These are phyloP conservation scores for Aureobasidium musti DNA, from an alignment of 2,329 filamentous ascomycete genomes.

Conservation along the genomic window DNA sequence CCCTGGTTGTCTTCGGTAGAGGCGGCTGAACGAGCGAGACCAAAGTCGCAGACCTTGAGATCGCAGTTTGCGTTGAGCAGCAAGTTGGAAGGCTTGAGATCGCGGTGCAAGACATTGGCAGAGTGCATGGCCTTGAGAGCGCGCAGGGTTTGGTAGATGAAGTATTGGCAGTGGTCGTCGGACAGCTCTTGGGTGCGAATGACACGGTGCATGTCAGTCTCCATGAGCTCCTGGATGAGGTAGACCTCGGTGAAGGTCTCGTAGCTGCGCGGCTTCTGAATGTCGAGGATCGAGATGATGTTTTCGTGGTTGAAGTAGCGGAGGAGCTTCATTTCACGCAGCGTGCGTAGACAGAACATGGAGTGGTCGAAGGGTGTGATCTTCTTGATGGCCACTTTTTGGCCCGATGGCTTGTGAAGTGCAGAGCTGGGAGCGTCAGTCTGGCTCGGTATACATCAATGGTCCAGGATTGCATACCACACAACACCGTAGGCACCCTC, in stretches of 20 bases:
- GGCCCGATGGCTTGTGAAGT: constrained; percentile 94
- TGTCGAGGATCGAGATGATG: constrained; percentile 99
- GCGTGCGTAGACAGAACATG: constrained; percentile 77
- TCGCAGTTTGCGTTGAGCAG: constrained; percentile 98
- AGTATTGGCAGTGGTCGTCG: constrained; percentile 99
- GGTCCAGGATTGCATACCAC: constrained; percentile 66
- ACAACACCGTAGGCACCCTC: constrained; percentile 98
- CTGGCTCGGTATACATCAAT: background rate
- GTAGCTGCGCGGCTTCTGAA: constrained; percentile 95
- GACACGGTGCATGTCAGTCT: constrained; percentile 99
- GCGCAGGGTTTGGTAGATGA: constrained; percentile 98
- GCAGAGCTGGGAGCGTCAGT: constrained; percentile 68
- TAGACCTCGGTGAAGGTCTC: constrained; percentile 98
- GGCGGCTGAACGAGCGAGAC: constrained; percentile 85
- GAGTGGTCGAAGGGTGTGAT: constrained; percentile 99
- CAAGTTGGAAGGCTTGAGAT: constrained; percentile 95
- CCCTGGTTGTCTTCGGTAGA: constrained; percentile 99
- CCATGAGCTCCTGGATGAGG: constrained; percentile 98
- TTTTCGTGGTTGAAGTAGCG: constrained; percentile 99
- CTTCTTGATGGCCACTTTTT: constrained; percentile 99
- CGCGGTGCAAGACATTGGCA: constrained; percentile 94
- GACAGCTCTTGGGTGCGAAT: constrained; percentile 98
- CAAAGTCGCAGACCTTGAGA: constrained; percentile 98
- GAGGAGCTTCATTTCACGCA: constrained; percentile 98
- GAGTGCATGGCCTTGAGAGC: constrained; percentile 99